A percentile compares a stretch with the other conserved stretches of the same genome.
These are phyloP conservation scores for Termitomyces sp. DNA, from an alignment of 768 basidiomycete species.

Conservation along the genomic window DNA sequence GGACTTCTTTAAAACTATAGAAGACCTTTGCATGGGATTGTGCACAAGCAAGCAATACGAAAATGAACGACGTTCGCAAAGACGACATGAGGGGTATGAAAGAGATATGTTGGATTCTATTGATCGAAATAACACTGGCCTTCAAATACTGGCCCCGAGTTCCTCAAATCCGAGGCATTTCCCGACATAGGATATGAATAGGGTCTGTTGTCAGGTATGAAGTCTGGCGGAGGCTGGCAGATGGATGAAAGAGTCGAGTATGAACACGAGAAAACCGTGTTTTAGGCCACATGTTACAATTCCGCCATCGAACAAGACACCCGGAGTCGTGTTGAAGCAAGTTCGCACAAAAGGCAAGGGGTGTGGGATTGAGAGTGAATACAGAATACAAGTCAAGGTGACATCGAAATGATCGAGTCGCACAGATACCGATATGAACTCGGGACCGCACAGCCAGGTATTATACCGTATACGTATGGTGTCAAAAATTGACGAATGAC, in stretches of 20 bases:
- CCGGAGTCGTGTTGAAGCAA: not conserved
- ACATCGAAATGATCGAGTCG: not conserved
- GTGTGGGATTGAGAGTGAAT: not conserved
- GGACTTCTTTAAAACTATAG: not conserved
- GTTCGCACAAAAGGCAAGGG: not conserved
- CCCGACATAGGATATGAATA: not conserved
- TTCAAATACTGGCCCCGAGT: conserved; percentile 3
- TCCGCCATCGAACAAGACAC: not conserved
- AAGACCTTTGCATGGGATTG: not conserved
- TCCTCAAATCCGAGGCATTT: not conserved
- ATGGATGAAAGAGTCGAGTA: not conserved
- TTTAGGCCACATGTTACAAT: no score
- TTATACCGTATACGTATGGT: no score
- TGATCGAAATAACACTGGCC: no score
- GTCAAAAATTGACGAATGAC: no score
- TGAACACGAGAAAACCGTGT: not conserved
- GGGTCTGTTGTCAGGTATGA: not conserved
- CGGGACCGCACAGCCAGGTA: not conserved
- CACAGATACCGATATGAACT: not conserved
- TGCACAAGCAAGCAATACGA: not conserved
- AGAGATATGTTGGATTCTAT: no score
- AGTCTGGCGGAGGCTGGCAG: not conserved
- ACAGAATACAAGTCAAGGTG: not conserved
- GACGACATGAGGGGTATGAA: not conserved
- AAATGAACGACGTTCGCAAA: not conserved